Evolutionary conservation across 768 basidiomycete genomes (phyloP).

Genomic region (Rhodosporidiobolus sp.): DNA sequence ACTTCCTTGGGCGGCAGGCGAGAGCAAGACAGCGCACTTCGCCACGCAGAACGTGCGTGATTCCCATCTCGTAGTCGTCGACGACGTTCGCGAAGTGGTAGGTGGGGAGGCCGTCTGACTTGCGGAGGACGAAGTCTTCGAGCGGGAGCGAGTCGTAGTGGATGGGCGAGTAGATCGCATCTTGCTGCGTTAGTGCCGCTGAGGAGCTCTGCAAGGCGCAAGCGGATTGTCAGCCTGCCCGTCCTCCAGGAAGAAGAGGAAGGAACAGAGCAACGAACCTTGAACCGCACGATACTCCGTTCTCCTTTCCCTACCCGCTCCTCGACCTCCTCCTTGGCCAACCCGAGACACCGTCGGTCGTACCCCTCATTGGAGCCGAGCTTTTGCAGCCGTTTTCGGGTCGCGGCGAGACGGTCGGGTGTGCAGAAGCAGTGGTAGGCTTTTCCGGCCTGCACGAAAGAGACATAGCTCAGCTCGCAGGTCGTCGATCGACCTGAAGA

Average conservation of each 20-base stretch:
- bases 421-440: conserved; percentile 97
- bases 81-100: conserved; percentile 95
- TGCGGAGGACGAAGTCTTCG: conserved; percentile 79
- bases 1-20: too few species aligned
- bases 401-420: conserved; percentile 63
- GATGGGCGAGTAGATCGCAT: conserved; percentile 31
- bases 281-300: conserved; percentile 77
- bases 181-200: conserved; percentile 1
- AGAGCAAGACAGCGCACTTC: conserved; percentile 57
- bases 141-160: conserved; percentile 36
- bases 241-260: background rate
- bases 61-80: conserved; percentile 92
- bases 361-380: conserved; percentile 76
- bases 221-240: background rate
- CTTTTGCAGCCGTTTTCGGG: conserved; percentile 66
- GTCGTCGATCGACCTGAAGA: background rate
- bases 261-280: conserved; percentile 57
- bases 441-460: conserved; percentile 62
- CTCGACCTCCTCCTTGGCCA: conserved; percentile 79
- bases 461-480: background rate
- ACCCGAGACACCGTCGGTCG: conserved; percentile 79
- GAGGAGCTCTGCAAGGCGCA: conserved; percentile 10
- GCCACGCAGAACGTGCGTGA: conserved; percentile 90
- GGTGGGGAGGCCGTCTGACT: conserved; percentile 88
- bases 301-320: conserved; percentile 71